Evolutionary conservation across 352 stramenopile genomes (phyloP).

Genomic region (Pythium vanterpoolii): DNA sequence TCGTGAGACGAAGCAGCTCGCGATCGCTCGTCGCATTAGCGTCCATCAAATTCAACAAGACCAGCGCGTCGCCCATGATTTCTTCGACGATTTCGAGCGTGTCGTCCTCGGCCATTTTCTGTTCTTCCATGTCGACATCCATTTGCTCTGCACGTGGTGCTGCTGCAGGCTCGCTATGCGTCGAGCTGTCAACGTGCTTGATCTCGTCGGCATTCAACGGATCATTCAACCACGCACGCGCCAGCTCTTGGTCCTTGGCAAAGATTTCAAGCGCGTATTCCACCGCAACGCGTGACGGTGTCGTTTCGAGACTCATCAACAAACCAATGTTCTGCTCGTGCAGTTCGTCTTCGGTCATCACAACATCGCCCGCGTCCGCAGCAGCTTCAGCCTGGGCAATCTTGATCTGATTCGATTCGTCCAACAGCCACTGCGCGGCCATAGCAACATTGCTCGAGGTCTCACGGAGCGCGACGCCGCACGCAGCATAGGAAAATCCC

Average conservation of each 20-base stretch:
- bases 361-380: slow-evolving; percentile 43
- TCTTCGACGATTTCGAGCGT: slow-evolving; percentile 60
- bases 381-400: slow-evolving; percentile 59
- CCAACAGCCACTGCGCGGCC: slow-evolving; percentile 81
- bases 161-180: neutral
- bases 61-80: slow-evolving; percentile 67
- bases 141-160: slow-evolving; percentile 21
- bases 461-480: slow-evolving; percentile 61
- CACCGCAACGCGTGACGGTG: slow-evolving; percentile 46
- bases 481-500: slow-evolving; percentile 86
- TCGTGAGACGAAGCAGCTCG: slow-evolving; percentile 64
- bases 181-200: slow-evolving; percentile 41
- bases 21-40: slow-evolving; percentile 37
- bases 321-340: slow-evolving; percentile 66
- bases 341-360: slow-evolving; percentile 57
- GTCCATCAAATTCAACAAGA: slow-evolving; percentile 94
- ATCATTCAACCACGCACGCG: slow-evolving; percentile 61
- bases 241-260: slow-evolving; percentile 55
- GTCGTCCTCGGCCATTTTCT: slow-evolving; percentile 45
- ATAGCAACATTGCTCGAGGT: slow-evolving; percentile 62
- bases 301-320: slow-evolving; percentile 59
- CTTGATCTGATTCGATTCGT: slow-evolving; percentile 73
- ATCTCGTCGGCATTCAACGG: slow-evolving; percentile 63
- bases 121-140: slow-evolving; percentile 46
- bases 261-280: slow-evolving; percentile 75